Percentiles rank a stretch among this genome's conserved stretches.
Evolutionary conservation across 1,284 basidiomycete genomes (phyloP).

Genomic region (Ustilago vetiveriae): DNA sequence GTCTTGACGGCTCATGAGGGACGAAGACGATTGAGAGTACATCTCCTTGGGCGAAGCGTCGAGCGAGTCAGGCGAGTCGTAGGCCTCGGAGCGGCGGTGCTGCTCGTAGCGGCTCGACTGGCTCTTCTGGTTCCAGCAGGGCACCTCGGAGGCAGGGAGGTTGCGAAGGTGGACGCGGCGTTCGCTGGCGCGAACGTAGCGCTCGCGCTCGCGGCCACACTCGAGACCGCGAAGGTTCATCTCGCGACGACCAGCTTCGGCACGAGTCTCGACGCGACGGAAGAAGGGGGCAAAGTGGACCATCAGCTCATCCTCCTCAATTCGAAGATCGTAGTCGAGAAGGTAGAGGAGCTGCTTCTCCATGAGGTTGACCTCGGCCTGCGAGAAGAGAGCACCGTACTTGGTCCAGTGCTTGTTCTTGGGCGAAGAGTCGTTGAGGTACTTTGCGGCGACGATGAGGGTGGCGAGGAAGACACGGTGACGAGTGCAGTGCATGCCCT

Average conservation of each 20-base stretch:
- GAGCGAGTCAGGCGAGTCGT: conserved; percentile 42
- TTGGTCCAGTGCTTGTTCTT: conserved; percentile 83
- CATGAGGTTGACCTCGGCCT: conserved; percentile 85
- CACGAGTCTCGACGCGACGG: conserved; percentile 61
- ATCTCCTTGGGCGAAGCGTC: conserved; percentile 34
- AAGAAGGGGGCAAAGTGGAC: conserved; percentile 66
- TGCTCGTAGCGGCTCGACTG: conserved; percentile 35
- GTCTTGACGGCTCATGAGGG: conserved; percentile 54
- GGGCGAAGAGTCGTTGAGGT: conserved; percentile 86
- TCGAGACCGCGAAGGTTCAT: conserved; percentile 65
- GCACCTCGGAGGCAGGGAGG: conserved; percentile 61
- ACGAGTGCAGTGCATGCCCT: conserved; percentile 90
- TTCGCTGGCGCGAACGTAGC: conserved; percentile 63
- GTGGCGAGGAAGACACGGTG: conserved; percentile 95
- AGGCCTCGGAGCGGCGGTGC: conserved; percentile 33
- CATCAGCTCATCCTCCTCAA: conserved; percentile 66
- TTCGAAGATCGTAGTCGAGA: conserved; percentile 66
- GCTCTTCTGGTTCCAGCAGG: conserved; percentile 61
- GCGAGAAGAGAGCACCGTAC: conserved; percentile 77
- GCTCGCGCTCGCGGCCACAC: conserved; percentile 63
- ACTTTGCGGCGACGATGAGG: conserved; percentile 95
- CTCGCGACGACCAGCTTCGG: conserved; percentile 63
- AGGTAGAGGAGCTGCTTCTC: conserved; percentile 77
- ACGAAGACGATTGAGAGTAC: conserved; percentile 16
- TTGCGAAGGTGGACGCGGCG: conserved; percentile 61